Base-by-base conservation (phyloP, 2,329 filamentous ascomycete genomes). In the Microsporum audouinii region DNA sequence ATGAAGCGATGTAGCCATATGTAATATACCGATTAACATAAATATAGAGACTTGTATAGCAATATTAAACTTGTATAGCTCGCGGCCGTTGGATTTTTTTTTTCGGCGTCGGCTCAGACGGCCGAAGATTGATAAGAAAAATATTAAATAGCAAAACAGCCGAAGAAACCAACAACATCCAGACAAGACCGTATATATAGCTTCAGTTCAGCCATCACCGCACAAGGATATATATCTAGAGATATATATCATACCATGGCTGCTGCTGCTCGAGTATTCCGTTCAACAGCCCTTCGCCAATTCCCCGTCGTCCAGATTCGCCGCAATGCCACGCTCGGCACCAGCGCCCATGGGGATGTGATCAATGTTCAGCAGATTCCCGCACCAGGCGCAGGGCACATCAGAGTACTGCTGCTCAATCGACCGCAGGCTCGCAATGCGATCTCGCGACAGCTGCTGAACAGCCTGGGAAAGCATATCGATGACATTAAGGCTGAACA, bases 321-420 rank as follows among this genome's bases (percentile, higher is more conserved):
- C 60, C 67, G 67, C 64, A 68, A 71, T 61, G 69, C 72, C 55
- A 69, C 70, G 57, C 70, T 69, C 63, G 72, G 72, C 66, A 73
- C 71, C 59, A 69, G 62, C 62, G 61, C 68, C 49, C 68, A 71
- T 51, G 69, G 73, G 49, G 69, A 70, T 6, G 69, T 76, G 58
- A 75, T 95, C 74, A 85, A 86, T 70, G 82, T 89, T 66, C 86
- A 84, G 63, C 85, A 87, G 73, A 76, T 96, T 57, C 87, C 88
- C 49, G 88, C 91, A 2, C 86, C 90, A 0, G 84, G 87, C 70
- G 84, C 84, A 17, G 94, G 92, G 65, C 88, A 87, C 76, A 94
- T 97, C 75, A 87, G 90, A 62, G 82, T 97, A 65, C 84, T 97
- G 61, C 87, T 92, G 64, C 82, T 99, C 66, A 94, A 96, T 77